phyloP scores from a whole-genome alignment of 208 protist genomes.

The Crithidia sp. region DNA sequence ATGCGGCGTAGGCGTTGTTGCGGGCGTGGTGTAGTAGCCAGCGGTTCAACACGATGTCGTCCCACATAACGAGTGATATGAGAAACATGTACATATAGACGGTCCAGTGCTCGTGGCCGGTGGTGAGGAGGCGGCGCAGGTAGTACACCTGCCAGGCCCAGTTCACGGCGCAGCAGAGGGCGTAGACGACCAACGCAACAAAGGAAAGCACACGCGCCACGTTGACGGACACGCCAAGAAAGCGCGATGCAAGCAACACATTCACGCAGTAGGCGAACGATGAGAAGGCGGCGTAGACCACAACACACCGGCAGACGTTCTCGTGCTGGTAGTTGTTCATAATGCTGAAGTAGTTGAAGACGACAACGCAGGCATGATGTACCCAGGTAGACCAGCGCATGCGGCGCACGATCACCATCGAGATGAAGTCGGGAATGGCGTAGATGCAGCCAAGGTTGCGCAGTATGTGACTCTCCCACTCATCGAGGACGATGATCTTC shows the following conservation, averaged over 20 bases:
- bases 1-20: slow-evolving; percentile 66
- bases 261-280: slow-evolving; percentile 94
- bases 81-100: slow-evolving; percentile 86
- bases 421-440: slow-evolving; percentile 92
- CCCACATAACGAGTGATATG: slow-evolving; percentile 88
- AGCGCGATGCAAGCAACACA: slow-evolving; percentile 90
- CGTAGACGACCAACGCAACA: slow-evolving; percentile 84
- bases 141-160: slow-evolving; percentile 93
- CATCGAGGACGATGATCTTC: slow-evolving; percentile 85
- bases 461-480: slow-evolving; percentile 86
- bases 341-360: slow-evolving; percentile 92
- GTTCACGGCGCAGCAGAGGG: slow-evolving; percentile 84
- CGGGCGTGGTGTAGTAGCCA: slow-evolving; percentile 82
- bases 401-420: slow-evolving; percentile 88
- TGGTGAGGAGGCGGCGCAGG: slow-evolving; percentile 66
- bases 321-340: slow-evolving; percentile 89
- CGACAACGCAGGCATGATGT: slow-evolving; percentile 88
- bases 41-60: slow-evolving; percentile 75
- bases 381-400: slow-evolving; percentile 92
- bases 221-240: slow-evolving; percentile 71
- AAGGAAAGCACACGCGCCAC: slow-evolving; percentile 77
- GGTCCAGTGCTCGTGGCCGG: slow-evolving; percentile 72
- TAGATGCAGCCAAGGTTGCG: slow-evolving; percentile 94
- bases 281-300: slow-evolving; percentile 93
- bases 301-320: slow-evolving; percentile 89